Evolutionary conservation across 306 rosid species (phyloP).

Genomic region (Cucurbita maxima): DNA sequence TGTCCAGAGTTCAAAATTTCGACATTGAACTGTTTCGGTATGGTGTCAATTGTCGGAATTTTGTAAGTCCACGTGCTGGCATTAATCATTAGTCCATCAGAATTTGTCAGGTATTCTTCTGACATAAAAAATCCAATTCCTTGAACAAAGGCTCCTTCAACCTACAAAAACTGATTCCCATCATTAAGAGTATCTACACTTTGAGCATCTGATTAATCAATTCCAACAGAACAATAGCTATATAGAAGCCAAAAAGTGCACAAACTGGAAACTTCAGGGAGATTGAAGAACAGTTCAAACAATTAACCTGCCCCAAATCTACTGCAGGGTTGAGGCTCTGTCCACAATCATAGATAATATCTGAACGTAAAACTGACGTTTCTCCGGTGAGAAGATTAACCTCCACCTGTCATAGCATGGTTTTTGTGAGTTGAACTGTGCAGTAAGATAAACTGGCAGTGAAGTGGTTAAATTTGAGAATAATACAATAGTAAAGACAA

Average conservation of each 20-base stretch:
- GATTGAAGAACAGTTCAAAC: neutral
- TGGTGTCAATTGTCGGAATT: conserved; percentile 75
- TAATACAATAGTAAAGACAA: neutral
- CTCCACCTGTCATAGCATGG: conserved; percentile 54
- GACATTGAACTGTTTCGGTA: conserved; percentile 71
- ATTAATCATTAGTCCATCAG: conserved; percentile 50
- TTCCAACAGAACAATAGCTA: neutral
- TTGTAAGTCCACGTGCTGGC: conserved; percentile 79
- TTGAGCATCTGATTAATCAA: neutral
- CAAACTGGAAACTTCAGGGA: neutral
- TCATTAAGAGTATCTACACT: neutral
- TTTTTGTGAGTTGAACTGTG: neutral
- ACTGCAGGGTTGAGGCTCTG: conserved; percentile 96
- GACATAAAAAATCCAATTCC: conserved; percentile 92
- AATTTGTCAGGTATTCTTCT: conserved; percentile 56
- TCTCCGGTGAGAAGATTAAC: conserved; percentile 69
- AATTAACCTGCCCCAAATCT: conserved; percentile 84
- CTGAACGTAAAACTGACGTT: conserved; percentile 57
- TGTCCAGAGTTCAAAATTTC: conserved; percentile 65
- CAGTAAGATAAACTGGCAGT: neutral
- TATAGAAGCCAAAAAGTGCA: neutral
- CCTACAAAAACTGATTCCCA: conserved; percentile 28
- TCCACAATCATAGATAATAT: conserved; percentile 87
- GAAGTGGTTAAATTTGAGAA: neutral
- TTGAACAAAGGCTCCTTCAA: conserved; percentile 93